Evolutionary conservation across 2,329 filamentous ascomycete genomes (phyloP).

Genomic region (Celoporthe dispersa): DNA sequence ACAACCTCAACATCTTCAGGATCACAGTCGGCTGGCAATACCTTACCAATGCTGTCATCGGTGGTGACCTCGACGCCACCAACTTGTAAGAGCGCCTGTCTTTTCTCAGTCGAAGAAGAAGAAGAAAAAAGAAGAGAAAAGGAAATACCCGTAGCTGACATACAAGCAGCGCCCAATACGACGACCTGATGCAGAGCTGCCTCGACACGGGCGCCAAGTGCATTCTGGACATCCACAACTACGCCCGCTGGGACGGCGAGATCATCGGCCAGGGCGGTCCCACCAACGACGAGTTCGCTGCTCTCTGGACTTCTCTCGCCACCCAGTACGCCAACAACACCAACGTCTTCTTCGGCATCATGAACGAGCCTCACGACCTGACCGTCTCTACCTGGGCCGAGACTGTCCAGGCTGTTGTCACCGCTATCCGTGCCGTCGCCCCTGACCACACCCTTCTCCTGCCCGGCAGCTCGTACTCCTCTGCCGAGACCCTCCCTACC

Average conservation of each 20-base stretch:
- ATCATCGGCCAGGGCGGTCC: conserved; percentile 68
- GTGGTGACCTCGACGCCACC: conserved; percentile 46
- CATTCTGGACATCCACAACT: conserved; percentile 47
- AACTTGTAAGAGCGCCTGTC: conserved; percentile 37
- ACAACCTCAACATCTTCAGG: conserved; percentile 60
- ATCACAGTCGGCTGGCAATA: conserved; percentile 60
- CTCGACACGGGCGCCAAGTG: conserved; percentile 51
- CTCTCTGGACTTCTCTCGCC: conserved; percentile 61
- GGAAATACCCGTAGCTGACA: not conserved
- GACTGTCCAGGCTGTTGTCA: conserved; percentile 65
- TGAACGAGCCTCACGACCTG: conserved; percentile 69
- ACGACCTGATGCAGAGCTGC: conserved; percentile 54
- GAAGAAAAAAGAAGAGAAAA: no score
- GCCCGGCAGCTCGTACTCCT: conserved; percentile 64
- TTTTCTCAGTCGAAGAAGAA: not conserved
- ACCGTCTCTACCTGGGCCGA: conserved; percentile 58
- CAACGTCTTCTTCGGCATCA: conserved; percentile 64
- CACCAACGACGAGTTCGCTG: conserved; percentile 56
- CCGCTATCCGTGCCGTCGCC: conserved; percentile 67
- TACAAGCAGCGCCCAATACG: conserved; percentile 44
- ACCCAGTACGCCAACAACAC: conserved; percentile 56
- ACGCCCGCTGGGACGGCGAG: conserved; percentile 61
- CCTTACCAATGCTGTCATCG: conserved; percentile 48
- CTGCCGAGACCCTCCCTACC: conserved; percentile 52
- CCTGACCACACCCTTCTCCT: conserved; percentile 64